Percentiles rank a stretch among this genome's conserved stretches.
Evolutionary conservation across 1,139 yeast genomes (phyloP).

Genomic region (Ashbya aceris): DNA sequence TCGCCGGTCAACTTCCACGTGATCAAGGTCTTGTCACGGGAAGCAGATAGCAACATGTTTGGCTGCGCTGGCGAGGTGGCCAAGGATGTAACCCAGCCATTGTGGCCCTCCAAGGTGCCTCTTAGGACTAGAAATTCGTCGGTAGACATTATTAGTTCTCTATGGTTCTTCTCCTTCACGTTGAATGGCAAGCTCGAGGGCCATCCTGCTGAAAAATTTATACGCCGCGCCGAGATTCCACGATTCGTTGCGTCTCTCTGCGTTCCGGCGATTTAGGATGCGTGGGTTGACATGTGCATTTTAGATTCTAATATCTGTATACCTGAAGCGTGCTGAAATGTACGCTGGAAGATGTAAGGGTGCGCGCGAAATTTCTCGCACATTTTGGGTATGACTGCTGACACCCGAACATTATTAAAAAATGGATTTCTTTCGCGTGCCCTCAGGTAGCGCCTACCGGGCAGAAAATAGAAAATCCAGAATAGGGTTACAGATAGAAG

Average conservation of each 20-base stretch:
- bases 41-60: slow-evolving; percentile 94
- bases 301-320: slow-evolving; percentile 1
- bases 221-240: not conserved
- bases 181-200: not conserved
- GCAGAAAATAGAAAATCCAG: no score
- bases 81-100: slow-evolving; percentile 95
- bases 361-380: slow-evolving; percentile 16
- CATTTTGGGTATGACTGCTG: slow-evolving; percentile 8
- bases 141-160: slow-evolving; percentile 38
- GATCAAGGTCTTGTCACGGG: slow-evolving; percentile 98
- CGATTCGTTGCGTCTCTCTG: slow-evolving; percentile 2
- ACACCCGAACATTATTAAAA: slow-evolving; percentile 12
- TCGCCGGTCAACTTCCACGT: slow-evolving; percentile 98
- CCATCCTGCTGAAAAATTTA: slow-evolving; percentile 2
- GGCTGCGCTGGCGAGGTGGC: slow-evolving; percentile 99
- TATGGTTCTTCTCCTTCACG: not conserved
- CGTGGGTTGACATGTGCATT: not conserved
- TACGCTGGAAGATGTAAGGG: slow-evolving; percentile 16
- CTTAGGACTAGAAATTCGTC: slow-evolving; percentile 75
- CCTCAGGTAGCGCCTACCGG: no score
- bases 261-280: not conserved
- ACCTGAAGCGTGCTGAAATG: slow-evolving; percentile 16
- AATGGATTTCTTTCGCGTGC: not conserved
- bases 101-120: slow-evolving; percentile 96
- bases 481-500: no score